Evolutionary conservation across 2,329 filamentous ascomycete genomes (phyloP).

Genomic region (Exophiala oligosperma): DNA sequence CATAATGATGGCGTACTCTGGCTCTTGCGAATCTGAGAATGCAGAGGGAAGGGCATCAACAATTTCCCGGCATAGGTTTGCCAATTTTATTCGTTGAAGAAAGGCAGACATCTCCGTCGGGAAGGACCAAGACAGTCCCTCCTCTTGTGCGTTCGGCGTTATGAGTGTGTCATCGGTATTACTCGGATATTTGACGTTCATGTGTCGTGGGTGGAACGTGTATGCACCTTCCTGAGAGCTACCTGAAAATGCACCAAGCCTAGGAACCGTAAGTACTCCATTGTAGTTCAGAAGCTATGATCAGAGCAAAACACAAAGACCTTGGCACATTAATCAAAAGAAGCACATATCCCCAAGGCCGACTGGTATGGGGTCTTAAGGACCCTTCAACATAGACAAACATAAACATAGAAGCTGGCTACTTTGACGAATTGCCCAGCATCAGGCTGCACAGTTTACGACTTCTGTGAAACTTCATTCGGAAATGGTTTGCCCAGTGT

Average conservation of each 20-base stretch:
- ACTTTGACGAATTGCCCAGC: no score
- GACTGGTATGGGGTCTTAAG: no score
- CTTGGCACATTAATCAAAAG: no score
- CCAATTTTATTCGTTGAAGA: slow-evolving; percentile 1
- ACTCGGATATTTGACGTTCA: slow-evolving; percentile 1
- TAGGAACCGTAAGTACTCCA: background rate
- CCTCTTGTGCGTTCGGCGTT: background rate
- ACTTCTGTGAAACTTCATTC: no score
- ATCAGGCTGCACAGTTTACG: no score
- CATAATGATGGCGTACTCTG: background rate
- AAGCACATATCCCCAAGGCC: no score
- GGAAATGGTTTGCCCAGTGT: no score
- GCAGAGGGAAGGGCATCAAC: background rate
- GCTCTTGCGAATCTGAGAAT: background rate
- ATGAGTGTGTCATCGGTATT: background rate
- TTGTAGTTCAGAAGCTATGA: background rate
- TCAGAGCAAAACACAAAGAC: no score
- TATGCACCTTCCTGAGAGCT: background rate
- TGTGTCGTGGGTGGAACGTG: background rate
- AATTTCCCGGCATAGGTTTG: background rate
- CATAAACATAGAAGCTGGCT: no score
- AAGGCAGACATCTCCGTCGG: background rate
- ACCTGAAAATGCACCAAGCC: slow-evolving; percentile 1
- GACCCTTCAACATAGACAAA: no score
- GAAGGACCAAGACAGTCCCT: background rate